Evolutionary conservation across 2,329 filamentous ascomycete species (phyloP).

Genomic region (Diatrype stigma): DNA sequence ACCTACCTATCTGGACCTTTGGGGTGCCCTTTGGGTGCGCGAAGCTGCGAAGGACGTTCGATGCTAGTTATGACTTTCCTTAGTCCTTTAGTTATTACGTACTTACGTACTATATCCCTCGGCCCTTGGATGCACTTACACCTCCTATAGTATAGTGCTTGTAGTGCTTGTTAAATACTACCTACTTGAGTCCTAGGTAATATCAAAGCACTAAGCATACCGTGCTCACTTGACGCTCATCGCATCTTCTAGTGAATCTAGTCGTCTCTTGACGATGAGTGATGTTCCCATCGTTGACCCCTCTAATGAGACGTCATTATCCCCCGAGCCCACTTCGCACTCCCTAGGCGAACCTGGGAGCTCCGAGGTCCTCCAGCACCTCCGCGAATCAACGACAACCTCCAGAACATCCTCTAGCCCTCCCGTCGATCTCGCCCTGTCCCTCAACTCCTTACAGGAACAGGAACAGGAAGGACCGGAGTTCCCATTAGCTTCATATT

Average conservation of each 20-base stretch:
- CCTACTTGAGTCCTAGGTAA: too few relatives aligned
- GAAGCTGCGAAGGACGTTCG: too few relatives aligned
- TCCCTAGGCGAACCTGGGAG: conserved; percentile 20
- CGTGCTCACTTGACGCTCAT: too few relatives aligned
- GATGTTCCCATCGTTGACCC: conserved; percentile 5
- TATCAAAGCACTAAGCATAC: too few relatives aligned
- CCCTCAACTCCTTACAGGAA: conserved; percentile 16
- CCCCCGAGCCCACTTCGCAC: conserved; percentile 10
- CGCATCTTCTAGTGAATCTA: not conserved
- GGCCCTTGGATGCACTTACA: not conserved
- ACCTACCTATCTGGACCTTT: too few relatives aligned
- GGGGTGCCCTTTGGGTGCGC: too few relatives aligned
- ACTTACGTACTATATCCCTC: too few relatives aligned
- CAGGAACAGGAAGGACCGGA: conserved; percentile 3
- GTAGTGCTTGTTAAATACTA: not conserved
- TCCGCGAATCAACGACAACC: conserved; percentile 12
- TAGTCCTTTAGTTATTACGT: too few relatives aligned
- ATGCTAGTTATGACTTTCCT: too few relatives aligned
- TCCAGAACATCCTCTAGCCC: conserved; percentile 9
- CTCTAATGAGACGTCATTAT: conserved; percentile 5
- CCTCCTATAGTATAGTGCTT: not conserved
- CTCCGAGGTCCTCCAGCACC: conserved; percentile 19
- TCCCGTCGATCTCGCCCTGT: conserved; percentile 22
- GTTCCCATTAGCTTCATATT: conserved; percentile 36
- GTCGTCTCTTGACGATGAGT: not conserved